A percentile compares a stretch with the other conserved stretches of the same genome.
Conservation (phyloP, 306 rosid species). For the Sophora flavescens region DNA sequence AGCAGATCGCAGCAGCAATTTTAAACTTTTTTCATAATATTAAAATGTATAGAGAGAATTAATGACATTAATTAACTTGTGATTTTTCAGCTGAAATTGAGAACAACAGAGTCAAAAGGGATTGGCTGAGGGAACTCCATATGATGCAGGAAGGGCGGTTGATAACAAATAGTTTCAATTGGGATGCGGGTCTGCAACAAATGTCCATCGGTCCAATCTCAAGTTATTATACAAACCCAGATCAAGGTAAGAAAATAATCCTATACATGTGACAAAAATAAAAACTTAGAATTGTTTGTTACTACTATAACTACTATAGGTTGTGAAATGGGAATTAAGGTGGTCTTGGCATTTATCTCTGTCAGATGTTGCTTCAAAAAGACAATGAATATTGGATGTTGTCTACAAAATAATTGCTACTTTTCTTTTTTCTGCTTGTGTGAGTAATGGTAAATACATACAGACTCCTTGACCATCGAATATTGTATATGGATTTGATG, state of each 20-base stretch:
- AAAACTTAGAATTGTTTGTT: not conserved
- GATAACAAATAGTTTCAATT: not conserved
- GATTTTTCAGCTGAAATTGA: slow-evolving; percentile 52
- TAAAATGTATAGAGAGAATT: not conserved
- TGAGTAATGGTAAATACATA: too few species aligned
- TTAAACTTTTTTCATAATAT: not conserved
- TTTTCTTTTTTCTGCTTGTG: too few species aligned
- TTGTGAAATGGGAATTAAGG: too few species aligned
- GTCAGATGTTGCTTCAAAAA: too few species aligned
- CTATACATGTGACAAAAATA: not conserved
- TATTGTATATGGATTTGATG: too few species aligned
- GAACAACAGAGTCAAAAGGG: slow-evolving; percentile 49
- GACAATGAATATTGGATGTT: too few species aligned
- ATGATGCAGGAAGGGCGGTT: slow-evolving; percentile 8
- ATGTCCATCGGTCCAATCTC: not conserved
- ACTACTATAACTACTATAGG: not conserved
- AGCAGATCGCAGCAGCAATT: too few species aligned
- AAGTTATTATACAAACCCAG: not conserved
- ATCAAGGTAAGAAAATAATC: slow-evolving; percentile 34
- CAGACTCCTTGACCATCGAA: too few species aligned
- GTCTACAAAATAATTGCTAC: too few species aligned
- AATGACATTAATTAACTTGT: not conserved
- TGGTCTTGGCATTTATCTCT: too few species aligned
- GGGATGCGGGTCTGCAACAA: slow-evolving; percentile 2
- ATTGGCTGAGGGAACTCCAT: slow-evolving; percentile 43